Percentiles rank a stretch among this genome's conserved stretches.
phyloP scores from a whole-genome alignment of 192 early-diverging fungal species.

The Backusella circina region DNA sequence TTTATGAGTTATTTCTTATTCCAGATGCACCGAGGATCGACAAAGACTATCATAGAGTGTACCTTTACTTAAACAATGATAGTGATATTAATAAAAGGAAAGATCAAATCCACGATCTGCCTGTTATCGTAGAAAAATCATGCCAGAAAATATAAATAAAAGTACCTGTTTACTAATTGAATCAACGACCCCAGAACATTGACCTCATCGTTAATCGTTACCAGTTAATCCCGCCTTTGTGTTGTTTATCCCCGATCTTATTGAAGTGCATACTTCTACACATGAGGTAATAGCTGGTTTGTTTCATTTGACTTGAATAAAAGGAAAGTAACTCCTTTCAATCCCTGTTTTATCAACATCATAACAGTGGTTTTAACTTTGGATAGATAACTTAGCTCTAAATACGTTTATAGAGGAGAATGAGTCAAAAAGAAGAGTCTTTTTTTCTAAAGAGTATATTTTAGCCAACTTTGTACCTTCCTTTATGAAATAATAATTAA shows the following conservation, averaged over 20 bases:
- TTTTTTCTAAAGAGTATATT: background rate
- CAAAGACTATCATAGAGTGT: background rate
- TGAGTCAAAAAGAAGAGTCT: background rate
- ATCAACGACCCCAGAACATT: background rate
- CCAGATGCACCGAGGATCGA: background rate
- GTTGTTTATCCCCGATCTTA: background rate
- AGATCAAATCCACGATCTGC: no score
- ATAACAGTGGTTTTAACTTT: background rate
- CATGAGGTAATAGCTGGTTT: background rate
- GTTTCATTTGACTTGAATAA: background rate
- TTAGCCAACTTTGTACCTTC: background rate
- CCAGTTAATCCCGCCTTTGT: background rate
- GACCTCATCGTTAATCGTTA: background rate
- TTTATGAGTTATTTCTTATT: background rate
- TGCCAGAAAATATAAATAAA: background rate
- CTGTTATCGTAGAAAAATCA: background rate
- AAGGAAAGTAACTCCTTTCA: background rate
- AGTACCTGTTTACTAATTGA: background rate
- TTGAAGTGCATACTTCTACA: background rate
- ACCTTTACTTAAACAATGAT: background rate
- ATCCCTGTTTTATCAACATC: background rate
- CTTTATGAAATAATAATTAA: background rate
- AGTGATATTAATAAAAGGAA: background rate
- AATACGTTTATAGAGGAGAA: background rate
- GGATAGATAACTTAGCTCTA: background rate